Percentiles rank a stretch among this genome's conserved stretches.
Conservation (phyloP, 2,329 filamentous ascomycete species). For the Alternaria sp. region DNA sequence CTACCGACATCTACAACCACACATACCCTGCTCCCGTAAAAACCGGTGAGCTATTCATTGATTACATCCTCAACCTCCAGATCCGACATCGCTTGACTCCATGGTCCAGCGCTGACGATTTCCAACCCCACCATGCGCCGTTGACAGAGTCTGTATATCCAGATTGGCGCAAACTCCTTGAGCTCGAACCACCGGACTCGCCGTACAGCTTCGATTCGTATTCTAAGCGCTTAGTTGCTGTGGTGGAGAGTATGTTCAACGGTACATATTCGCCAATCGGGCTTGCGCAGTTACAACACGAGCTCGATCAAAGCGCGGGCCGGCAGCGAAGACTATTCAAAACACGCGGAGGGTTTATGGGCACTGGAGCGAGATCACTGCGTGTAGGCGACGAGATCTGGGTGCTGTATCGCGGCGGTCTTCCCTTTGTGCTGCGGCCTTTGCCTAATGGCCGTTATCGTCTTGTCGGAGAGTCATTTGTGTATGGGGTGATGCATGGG, state of each 20-base stretch:
- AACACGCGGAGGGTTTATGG: constrained; percentile 24
- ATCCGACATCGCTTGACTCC: constrained; percentile 34
- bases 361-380: constrained; percentile 31
- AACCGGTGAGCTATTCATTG: constrained; percentile 29
- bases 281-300: constrained; percentile 34
- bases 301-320: constrained; percentile 31
- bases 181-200: constrained; percentile 25
- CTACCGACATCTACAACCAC: constrained; percentile 31
- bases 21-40: constrained; percentile 23
- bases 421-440: constrained; percentile 25
- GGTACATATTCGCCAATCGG: constrained; percentile 37
- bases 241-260: constrained; percentile 35
- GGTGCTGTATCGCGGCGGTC: constrained; percentile 22
- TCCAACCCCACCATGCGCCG: constrained; percentile 34
- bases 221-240: constrained; percentile 19
- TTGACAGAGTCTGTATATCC: constrained; percentile 33
- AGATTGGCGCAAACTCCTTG: constrained; percentile 33
- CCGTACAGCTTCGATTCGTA: constrained; percentile 22
- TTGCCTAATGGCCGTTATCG: constrained; percentile 22
- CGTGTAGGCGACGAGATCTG: constrained; percentile 26
- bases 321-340: constrained; percentile 30
- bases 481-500: constrained; percentile 35
- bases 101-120: constrained; percentile 32
- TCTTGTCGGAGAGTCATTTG: constrained; percentile 33
- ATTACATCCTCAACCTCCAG: constrained; percentile 37